These are phyloP conservation scores for Punctularia strigosozonata DNA, from an alignment of 768 basidiomycete genomes.

Conservation along the genomic window DNA sequence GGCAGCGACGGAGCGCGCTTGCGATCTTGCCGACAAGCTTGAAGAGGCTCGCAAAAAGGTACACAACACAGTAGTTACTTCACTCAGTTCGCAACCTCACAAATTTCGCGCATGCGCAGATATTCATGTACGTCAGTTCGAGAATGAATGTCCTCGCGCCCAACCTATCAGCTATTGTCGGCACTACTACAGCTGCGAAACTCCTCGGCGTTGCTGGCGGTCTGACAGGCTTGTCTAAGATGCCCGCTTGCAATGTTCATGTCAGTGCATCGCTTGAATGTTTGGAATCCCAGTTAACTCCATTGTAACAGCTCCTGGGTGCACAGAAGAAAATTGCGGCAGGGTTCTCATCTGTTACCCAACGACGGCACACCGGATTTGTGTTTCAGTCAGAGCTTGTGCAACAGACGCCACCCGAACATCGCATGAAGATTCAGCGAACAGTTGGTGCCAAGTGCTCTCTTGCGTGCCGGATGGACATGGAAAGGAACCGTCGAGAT, in stretches of 20 bases:
- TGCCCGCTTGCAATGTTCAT: slow-evolving; percentile 93
- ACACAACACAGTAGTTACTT: slow-evolving; percentile 1
- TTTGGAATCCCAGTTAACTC: not conserved
- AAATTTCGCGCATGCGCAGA: slow-evolving; percentile 34
- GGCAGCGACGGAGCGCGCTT: slow-evolving; percentile 74
- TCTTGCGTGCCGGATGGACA: slow-evolving; percentile 85
- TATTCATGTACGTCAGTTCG: slow-evolving; percentile 98
- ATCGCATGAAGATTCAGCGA: slow-evolving; percentile 84
- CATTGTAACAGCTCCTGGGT: slow-evolving; percentile 61
- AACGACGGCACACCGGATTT: slow-evolving; percentile 91
- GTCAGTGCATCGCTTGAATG: slow-evolving; percentile 31
- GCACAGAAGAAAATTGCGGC: slow-evolving; percentile 88
- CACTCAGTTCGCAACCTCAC: not conserved
- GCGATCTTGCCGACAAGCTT: slow-evolving; percentile 78
- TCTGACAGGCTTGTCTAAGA: slow-evolving; percentile 78
- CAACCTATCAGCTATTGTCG: slow-evolving; percentile 96
- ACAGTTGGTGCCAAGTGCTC: slow-evolving; percentile 89
- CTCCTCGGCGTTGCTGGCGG: slow-evolving; percentile 95
- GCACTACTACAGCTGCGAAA: slow-evolving; percentile 97
- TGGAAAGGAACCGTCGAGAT: slow-evolving; percentile 74
- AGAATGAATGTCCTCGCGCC: slow-evolving; percentile 98
- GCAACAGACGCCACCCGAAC: slow-evolving; percentile 75
- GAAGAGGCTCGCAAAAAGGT: slow-evolving; percentile 88
- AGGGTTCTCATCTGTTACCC: slow-evolving; percentile 81
- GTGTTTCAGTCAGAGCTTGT: slow-evolving; percentile 91